A percentile compares a stretch with the other conserved stretches of the same genome.
Conservation (phyloP, 768 basidiomycete species). For the Collybiopsis confluens region DNA sequence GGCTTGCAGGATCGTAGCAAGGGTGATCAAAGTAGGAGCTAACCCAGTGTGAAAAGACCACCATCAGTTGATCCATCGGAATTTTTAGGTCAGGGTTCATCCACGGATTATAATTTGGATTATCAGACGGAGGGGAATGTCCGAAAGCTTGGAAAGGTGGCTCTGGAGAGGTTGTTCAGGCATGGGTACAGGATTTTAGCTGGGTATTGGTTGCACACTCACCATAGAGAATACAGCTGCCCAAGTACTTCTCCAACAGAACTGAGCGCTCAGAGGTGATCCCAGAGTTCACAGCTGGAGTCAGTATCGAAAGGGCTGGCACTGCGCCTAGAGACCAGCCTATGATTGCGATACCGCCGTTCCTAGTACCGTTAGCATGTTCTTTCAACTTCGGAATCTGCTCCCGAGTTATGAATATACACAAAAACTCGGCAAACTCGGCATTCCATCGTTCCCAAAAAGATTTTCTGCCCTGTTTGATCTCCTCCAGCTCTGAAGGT, state of each 20-base stretch:
- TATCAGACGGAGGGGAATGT: neutral
- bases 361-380: slow-evolving; percentile 19
- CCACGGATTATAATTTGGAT: neutral
- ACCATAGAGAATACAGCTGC: neutral
- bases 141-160: neutral
- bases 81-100: neutral
- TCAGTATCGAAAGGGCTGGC: slow-evolving; percentile 25
- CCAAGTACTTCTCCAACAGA: slow-evolving; percentile 11
- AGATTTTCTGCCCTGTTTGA: slow-evolving; percentile 18
- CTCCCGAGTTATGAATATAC: neutral
- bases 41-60: no score
- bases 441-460: slow-evolving; percentile 23
- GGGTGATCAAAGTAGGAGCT: slow-evolving; percentile 9
- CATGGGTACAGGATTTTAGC: no score
- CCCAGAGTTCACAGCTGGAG: slow-evolving; percentile 14
- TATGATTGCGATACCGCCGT: neutral
- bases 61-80: no score
- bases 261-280: slow-evolving; percentile 18
- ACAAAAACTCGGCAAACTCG: neutral
- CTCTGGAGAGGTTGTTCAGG: no score
- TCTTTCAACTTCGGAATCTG: neutral
- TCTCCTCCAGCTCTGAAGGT: slow-evolving; percentile 28
- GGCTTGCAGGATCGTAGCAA: slow-evolving; percentile 17
- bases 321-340: slow-evolving; percentile 9
- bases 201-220: no score